Evolutionary conservation across 768 basidiomycete genomes (phyloP).

Genomic region (Infundibulicybe gibba): DNA sequence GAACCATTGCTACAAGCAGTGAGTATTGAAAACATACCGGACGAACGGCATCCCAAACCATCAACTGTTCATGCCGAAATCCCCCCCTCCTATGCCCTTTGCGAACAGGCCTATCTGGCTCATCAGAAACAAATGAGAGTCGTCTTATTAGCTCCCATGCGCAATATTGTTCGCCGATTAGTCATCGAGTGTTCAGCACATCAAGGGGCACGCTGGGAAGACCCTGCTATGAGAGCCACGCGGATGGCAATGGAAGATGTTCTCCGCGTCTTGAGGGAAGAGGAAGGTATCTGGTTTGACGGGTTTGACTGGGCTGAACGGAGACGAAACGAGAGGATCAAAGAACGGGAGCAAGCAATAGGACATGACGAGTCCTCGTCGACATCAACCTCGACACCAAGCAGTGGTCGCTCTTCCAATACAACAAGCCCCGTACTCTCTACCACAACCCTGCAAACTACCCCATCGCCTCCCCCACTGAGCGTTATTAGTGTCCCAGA

Average conservation of each 20-base stretch:
- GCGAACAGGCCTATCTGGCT: slow-evolving; percentile 57
- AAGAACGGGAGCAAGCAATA: slow-evolving; percentile 18
- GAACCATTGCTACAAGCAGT: slow-evolving; percentile 6
- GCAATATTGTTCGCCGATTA: slow-evolving; percentile 61
- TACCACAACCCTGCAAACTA: slow-evolving; percentile 73
- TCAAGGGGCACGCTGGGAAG: slow-evolving; percentile 23
- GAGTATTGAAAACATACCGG: too few species aligned
- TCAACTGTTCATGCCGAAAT: slow-evolving; percentile 45
- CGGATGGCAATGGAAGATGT: slow-evolving; percentile 64
- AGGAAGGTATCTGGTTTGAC: slow-evolving; percentile 68
- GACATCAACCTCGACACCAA: slow-evolving; percentile 31
- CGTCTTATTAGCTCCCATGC: slow-evolving; percentile 63
- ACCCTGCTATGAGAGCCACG: slow-evolving; percentile 54
- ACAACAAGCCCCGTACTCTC: slow-evolving; percentile 71
- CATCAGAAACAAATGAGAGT: slow-evolving; percentile 56
- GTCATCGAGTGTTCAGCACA: slow-evolving; percentile 58
- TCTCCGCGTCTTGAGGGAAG: slow-evolving; percentile 49
- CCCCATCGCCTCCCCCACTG: slow-evolving; percentile 66
- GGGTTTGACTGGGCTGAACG: slow-evolving; percentile 67
- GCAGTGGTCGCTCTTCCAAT: slow-evolving; percentile 50
- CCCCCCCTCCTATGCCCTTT: slow-evolving; percentile 61
- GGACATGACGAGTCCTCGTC: slow-evolving; percentile 33
- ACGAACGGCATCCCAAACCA: slow-evolving; percentile 42
- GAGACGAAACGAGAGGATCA: slow-evolving; percentile 33
- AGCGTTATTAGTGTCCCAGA: slow-evolving; percentile 16